Evolutionary conservation across 768 basidiomycete genomes (phyloP), one percentile per base, ranked within the genome.

Genomic region (Collybia sordida): DNA sequence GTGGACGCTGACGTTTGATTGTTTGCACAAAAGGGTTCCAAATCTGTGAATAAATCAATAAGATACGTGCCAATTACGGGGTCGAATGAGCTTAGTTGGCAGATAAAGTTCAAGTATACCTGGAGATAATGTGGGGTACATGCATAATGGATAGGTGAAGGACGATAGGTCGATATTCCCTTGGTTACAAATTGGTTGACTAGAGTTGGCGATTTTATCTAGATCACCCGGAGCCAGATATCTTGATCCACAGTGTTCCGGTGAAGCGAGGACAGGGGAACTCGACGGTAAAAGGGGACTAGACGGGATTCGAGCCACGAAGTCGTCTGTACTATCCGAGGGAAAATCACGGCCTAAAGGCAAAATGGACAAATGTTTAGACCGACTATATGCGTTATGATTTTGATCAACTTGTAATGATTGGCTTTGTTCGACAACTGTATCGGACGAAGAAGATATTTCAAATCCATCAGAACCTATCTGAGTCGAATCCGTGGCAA

Each of bases 361-460:
- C 9, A 34, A 34, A 5, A 21, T 6, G 4, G 21, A 34, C 5
- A 24, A 36, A 21, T 15, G 35, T 15, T 9, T 8, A 15, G 35
- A 22, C 9, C 11, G 45, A 24, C n/a, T 46, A 36, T 46, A 46
- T 46, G 45, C 45, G 45, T 17, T 34, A 23, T 37, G 23, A 19
- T 3, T 14, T 12, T 1, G 11, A 24, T n/a, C 14, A 2, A 11
- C 8, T 7, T 36, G 22, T 15, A 15, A 5, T 23, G 45, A 11
- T 24, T n/a, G 45, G 23, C 3, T 6, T 22, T 12, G 31, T 14
- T 2, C 9, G 4, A 35, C 6, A 35, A 4, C 31, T 14, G 45
- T 46, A 23, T 24, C 25, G 12, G 45, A 46, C 15, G 35, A 9
- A 7, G 35, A 23, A 11, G 31, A 31, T 7, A 31, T 3, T 31